Conservation (phyloP, 2,329 filamentous ascomycete species). For the Monosporascus sp. region DNA sequence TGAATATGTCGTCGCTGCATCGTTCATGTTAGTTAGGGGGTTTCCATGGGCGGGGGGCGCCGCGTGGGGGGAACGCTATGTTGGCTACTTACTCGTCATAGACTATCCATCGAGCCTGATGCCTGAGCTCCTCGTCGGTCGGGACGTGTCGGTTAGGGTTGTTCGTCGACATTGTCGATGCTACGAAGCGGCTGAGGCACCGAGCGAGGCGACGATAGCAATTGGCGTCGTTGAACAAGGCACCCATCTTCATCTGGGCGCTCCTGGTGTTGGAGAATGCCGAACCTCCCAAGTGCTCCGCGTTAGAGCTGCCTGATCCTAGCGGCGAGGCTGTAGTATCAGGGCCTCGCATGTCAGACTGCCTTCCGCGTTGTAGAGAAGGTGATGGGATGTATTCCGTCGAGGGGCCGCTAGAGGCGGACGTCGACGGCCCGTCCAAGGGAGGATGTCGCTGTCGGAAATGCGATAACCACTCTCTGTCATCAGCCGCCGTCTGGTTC, state of each 20-base stretch:
- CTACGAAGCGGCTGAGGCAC: constrained; percentile 49
- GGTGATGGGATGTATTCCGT: constrained; percentile 1
- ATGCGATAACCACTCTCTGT: constrained; percentile 44
- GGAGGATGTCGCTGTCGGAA: constrained; percentile 45
- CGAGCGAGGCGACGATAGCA: constrained; percentile 52
- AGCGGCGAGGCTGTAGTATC: background rate
- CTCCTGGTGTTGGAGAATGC: constrained; percentile 1
- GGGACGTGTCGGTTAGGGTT: constrained; percentile 57
- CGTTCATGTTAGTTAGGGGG: background rate
- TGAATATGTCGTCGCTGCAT: constrained; percentile 56
- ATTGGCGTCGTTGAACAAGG: constrained; percentile 52
- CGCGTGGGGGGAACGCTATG: no score
- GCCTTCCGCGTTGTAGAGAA: background rate
- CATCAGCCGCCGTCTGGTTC: constrained; percentile 60
- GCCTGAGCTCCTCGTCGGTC: constrained; percentile 57
- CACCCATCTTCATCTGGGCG: constrained; percentile 21
- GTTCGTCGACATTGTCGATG: constrained; percentile 50
- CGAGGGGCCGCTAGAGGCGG: constrained; percentile 12
- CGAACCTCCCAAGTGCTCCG: background rate
- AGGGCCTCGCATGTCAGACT: background rate
- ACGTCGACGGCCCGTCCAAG: constrained; percentile 16
- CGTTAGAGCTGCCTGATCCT: constrained; percentile 6
- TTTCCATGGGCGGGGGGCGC: background rate
- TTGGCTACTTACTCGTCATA: constrained; percentile 51
- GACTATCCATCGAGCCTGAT: constrained; percentile 58